Percentiles rank a stretch among this genome's conserved stretches.
Conservation (phyloP, 371 early-diverging fungal species). For the Sporodiniella umbellata region DNA sequence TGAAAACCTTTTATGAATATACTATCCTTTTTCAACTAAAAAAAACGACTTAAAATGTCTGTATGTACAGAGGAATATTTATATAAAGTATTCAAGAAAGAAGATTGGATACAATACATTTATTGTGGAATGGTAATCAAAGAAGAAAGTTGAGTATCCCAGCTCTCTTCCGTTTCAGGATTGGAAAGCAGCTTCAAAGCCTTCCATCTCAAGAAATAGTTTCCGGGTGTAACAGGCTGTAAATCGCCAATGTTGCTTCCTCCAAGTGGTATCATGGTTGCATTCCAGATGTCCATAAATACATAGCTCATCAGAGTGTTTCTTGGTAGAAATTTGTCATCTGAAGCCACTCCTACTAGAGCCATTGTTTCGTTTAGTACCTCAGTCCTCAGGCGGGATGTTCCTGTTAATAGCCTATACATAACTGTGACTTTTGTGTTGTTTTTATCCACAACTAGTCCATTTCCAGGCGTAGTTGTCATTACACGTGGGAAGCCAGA, state of each 20-base stretch:
- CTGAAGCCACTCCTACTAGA: conserved; percentile 4
- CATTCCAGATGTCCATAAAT: conserved; percentile 17
- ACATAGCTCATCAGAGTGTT: conserved; percentile 14
- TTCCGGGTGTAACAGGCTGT: conserved; percentile 1
- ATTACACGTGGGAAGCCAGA: conserved; percentile 17
- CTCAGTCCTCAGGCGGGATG: conserved; percentile 6
- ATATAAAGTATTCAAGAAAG: too few relatives aligned
- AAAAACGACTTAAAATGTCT: too few relatives aligned
- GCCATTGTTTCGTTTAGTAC: conserved; percentile 4
- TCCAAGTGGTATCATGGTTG: conserved; percentile 10
- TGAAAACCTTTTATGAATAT: too few relatives aligned
- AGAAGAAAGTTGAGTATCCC: conserved; percentile 11
- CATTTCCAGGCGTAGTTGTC: too few relatives aligned
- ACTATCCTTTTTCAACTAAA: too few relatives aligned
- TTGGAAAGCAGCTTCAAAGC: conserved; percentile 16
- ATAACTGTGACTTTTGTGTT: conserved; percentile 1
- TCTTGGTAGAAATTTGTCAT: conserved; percentile 5
- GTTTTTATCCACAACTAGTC: not conserved
- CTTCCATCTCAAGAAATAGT: conserved; percentile 17
- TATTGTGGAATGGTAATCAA: not conserved
- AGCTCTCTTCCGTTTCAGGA: conserved; percentile 8
- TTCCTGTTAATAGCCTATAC: conserved; percentile 15
- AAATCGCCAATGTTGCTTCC: conserved; percentile 2
- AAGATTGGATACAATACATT: too few relatives aligned
- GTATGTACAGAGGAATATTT: too few relatives aligned